These are phyloP conservation scores for Colletotrichum navitas DNA, from an alignment of 2,329 filamentous ascomycete genomes.

Conservation along the genomic window DNA sequence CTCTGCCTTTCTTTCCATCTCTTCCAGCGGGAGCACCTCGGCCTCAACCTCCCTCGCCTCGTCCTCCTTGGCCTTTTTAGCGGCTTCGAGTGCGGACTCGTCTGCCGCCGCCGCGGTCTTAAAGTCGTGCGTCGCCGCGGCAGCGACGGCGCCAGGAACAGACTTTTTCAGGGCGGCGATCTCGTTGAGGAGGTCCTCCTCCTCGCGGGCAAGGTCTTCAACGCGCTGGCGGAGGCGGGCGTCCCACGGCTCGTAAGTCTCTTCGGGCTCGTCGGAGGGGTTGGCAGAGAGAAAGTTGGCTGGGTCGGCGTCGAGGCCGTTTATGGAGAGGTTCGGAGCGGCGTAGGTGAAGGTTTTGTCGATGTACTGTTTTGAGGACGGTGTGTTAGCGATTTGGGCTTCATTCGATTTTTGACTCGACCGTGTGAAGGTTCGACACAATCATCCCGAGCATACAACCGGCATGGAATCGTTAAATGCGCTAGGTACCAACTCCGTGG, in stretches of 20 bases:
- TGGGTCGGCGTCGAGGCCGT: slow-evolving; percentile 66
- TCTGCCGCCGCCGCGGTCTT: slow-evolving; percentile 60
- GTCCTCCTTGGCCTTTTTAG: slow-evolving; percentile 40
- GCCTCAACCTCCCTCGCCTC: slow-evolving; percentile 44
- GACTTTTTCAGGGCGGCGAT: slow-evolving; percentile 71
- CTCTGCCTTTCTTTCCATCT: slow-evolving; percentile 59
- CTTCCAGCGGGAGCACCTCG: slow-evolving; percentile 48
- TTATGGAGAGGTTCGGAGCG: slow-evolving; percentile 71
- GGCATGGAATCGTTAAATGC: neutral
- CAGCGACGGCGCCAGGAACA: slow-evolving; percentile 61
- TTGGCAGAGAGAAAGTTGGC: slow-evolving; percentile 52
- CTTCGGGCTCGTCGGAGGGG: slow-evolving; percentile 49
- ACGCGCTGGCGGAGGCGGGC: slow-evolving; percentile 68
- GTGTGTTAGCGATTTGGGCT: neutral
- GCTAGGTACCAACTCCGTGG: neutral
- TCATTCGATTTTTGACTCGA: too few species aligned
- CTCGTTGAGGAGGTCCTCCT: slow-evolving; percentile 74
- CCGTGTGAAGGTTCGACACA: neutral
- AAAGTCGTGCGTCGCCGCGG: slow-evolving; percentile 58
- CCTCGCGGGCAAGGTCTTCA: slow-evolving; percentile 70
- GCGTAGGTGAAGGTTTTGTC: slow-evolving; percentile 70
- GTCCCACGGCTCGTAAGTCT: slow-evolving; percentile 72
- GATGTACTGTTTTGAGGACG: slow-evolving; percentile 66
- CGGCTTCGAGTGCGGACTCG: slow-evolving; percentile 53
- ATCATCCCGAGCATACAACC: neutral